phyloP scores from a whole-genome alignment of 2,329 filamentous ascomycete species.

The Cladosporium sp. region DNA sequence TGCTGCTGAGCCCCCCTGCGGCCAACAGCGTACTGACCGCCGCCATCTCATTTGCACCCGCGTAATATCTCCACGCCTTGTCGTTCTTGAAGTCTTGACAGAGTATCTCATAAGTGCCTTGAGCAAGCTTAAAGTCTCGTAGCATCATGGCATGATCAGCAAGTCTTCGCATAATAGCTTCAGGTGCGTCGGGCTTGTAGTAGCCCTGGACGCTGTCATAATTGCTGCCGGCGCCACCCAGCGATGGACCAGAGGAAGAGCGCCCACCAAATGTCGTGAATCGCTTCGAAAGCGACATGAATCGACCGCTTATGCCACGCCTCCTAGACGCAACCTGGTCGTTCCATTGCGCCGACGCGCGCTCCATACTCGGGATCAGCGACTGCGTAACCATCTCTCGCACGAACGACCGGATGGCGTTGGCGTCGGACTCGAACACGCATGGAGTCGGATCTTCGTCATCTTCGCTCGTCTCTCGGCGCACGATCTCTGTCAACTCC shows the following conservation, averaged over 20 bases:
- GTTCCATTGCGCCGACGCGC: constrained; percentile 86
- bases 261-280: constrained; percentile 77
- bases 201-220: constrained; percentile 74
- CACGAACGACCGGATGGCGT: constrained; percentile 80
- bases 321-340: constrained; percentile 90
- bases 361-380: constrained; percentile 92
- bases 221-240: constrained; percentile 51
- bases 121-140: constrained; percentile 86
- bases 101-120: constrained; percentile 86
- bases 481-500: constrained; percentile 64
- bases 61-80: constrained; percentile 95
- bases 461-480: constrained; percentile 51
- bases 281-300: constrained; percentile 87
- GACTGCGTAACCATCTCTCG: constrained; percentile 95
- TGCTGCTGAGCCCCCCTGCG: constrained; percentile 61
- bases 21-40: constrained; percentile 76
- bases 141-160: constrained; percentile 97
- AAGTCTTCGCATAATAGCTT: constrained; percentile 86
- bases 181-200: constrained; percentile 75
- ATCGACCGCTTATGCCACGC: constrained; percentile 82
- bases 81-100: constrained; percentile 86
- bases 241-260: constrained; percentile 46
- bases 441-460: constrained; percentile 67
- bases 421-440: constrained; percentile 87
- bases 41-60: constrained; percentile 91